These are phyloP conservation scores for Closterium sp. DNA, from an alignment of 139 green algal genomes.

Conservation along the genomic window DNA sequence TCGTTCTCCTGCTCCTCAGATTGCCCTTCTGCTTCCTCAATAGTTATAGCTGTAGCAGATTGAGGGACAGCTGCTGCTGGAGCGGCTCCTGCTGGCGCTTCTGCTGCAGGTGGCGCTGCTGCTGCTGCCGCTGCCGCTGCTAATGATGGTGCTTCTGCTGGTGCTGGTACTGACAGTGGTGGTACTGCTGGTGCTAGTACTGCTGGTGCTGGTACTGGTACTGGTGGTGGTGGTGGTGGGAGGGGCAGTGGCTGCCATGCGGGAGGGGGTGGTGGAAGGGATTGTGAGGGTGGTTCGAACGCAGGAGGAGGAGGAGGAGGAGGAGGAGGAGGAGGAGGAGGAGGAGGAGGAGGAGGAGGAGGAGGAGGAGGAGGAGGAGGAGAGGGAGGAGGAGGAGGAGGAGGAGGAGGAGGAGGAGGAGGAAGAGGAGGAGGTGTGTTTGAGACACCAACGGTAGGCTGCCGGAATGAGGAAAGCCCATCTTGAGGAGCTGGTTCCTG, in stretches of 20 bases:
- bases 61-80: background rate
- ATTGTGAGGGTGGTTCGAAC: background rate
- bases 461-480: background rate
- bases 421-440: too few relatives aligned
- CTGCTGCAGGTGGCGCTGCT: background rate
- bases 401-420: too few relatives aligned
- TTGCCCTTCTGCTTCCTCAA: background rate
- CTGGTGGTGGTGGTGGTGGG: background rate
- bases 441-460: background rate
- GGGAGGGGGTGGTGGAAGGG: background rate
- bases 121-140: too few relatives aligned
- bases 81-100: background rate
- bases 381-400: too few relatives aligned
- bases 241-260: background rate
- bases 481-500: background rate
- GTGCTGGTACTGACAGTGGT: background rate
- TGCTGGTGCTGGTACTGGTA: background rate
- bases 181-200: too few relatives aligned
- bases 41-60: background rate
- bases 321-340: constrained; percentile 1
- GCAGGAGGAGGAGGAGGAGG: background rate
- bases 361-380: too few relatives aligned
- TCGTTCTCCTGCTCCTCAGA: background rate
- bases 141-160: background rate
- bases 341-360: too few relatives aligned